Conservation (phyloP, 345 rosid genomes). For the Citrus reticulata region DNA sequence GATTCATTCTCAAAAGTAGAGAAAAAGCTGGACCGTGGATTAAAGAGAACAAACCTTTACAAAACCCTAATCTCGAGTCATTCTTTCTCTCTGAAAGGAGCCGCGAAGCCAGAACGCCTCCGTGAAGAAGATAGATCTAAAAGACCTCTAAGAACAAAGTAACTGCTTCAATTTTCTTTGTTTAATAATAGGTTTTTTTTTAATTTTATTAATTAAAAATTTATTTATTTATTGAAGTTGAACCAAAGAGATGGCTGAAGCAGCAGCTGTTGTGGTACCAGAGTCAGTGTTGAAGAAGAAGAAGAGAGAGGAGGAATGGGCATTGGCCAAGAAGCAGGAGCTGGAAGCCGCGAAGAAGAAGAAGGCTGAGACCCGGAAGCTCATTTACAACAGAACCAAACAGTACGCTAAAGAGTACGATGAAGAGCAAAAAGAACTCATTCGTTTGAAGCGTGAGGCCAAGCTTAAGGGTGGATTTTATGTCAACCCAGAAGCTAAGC, state of each 20-base stretch:
- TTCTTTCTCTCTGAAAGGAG: neutral
- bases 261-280: slow-evolving; percentile 44
- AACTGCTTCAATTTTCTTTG: neutral
- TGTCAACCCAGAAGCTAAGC: slow-evolving; percentile 89
- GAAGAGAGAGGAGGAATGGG: slow-evolving; percentile 74
- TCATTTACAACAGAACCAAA: slow-evolving; percentile 55
- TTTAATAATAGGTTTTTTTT: no score
- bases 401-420: slow-evolving; percentile 56
- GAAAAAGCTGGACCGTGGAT: neutral
- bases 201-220: no score
- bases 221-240: neutral
- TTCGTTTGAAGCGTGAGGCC: slow-evolving; percentile 74
- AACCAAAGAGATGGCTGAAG: slow-evolving; percentile 23
- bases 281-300: slow-evolving; percentile 80
- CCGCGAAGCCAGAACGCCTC: neutral
- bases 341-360: slow-evolving; percentile 48
- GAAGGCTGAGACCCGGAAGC: slow-evolving; percentile 49
- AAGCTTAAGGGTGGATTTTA: slow-evolving; percentile 86
- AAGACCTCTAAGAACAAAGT: neutral
- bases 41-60: neutral
- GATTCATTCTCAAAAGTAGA: neutral
- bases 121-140: neutral
- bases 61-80: neutral
- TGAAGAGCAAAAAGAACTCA: slow-evolving; percentile 60
- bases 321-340: slow-evolving; percentile 41